Conservation (phyloP, 345 rosid genomes). For the Eucalyptus sp. region DNA sequence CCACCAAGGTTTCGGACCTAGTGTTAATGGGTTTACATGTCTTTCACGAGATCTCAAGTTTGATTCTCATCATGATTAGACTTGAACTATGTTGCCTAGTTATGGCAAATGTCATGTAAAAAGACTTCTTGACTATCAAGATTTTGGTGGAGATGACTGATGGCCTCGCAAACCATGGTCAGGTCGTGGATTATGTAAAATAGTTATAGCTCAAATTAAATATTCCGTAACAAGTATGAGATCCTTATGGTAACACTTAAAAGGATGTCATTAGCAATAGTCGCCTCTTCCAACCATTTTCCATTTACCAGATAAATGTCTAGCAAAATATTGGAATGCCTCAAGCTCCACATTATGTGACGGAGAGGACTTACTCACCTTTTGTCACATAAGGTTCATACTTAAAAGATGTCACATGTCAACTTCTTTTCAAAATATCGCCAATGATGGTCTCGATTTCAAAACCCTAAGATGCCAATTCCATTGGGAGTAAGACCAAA, state of each 20-base stretch:
- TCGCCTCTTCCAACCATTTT: not conserved
- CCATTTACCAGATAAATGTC: not conserved
- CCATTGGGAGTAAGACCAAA: not conserved
- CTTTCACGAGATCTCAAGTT: not conserved
- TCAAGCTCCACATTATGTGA: not conserved
- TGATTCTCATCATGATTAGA: not conserved
- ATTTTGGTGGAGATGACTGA: not conserved
- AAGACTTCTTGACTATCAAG: not conserved
- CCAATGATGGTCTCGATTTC: not conserved
- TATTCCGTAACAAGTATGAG: not conserved
- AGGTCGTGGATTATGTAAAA: accelerated
- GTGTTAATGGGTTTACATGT: not conserved
- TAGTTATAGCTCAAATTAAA: not conserved
- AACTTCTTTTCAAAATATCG: not conserved
- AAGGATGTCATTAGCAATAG: not conserved
- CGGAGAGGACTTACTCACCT: not conserved
- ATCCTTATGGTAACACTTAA: not conserved
- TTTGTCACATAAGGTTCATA: not conserved
- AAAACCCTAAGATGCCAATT: not conserved
- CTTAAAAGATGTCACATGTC: not conserved
- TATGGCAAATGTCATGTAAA: not conserved
- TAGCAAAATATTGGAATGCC: not conserved
- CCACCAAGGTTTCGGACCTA: not conserved
- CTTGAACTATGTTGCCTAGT: not conserved
- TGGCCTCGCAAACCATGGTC: not conserved